Evolutionary conservation across 805 yeast genomes (phyloP).

Genomic region (Monosporozyma aerobia): DNA sequence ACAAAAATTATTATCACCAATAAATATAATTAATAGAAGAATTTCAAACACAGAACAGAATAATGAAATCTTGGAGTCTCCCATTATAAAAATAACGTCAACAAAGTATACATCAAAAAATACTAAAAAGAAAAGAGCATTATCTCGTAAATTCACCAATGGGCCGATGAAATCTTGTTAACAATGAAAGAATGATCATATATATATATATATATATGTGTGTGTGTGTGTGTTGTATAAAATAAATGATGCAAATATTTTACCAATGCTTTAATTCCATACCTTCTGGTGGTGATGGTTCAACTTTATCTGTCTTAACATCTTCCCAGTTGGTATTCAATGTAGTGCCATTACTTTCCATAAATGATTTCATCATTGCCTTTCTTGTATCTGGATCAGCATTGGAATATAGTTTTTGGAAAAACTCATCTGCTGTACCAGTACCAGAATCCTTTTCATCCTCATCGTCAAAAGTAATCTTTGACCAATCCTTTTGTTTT

Average conservation of each 20-base stretch:
- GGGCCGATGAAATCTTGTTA: not conserved
- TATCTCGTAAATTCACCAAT: not conserved
- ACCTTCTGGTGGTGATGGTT: slow-evolving; percentile 68
- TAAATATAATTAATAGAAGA: not conserved
- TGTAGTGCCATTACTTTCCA: slow-evolving; percentile 91
- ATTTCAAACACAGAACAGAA: not conserved
- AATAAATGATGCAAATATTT: not conserved
- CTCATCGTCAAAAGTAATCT: slow-evolving; percentile 38
- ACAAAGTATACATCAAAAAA: not conserved
- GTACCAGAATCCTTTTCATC: slow-evolving; percentile 38
- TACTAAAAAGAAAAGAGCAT: not conserved
- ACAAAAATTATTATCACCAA: slow-evolving; percentile 1
- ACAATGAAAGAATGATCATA: not conserved
- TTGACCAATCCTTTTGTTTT: slow-evolving; percentile 62
- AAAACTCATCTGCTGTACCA: slow-evolving; percentile 56
- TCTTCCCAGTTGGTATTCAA: slow-evolving; percentile 91
- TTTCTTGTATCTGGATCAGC: slow-evolving; percentile 82
- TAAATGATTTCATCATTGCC: slow-evolving; percentile 95
- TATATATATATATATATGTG: not conserved
- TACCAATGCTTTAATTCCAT: slow-evolving; percentile 51
- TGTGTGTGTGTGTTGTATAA: not conserved
- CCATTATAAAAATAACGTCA: not conserved
- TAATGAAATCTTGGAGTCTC: not conserved
- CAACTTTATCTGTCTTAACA: slow-evolving; percentile 56
- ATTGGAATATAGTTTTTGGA: slow-evolving; percentile 59